Percentiles rank a stretch among this genome's conserved stretches.
Evolutionary conservation across 306 rosid species (phyloP).

Genomic region (Cyclanthera cordifolia): DNA sequence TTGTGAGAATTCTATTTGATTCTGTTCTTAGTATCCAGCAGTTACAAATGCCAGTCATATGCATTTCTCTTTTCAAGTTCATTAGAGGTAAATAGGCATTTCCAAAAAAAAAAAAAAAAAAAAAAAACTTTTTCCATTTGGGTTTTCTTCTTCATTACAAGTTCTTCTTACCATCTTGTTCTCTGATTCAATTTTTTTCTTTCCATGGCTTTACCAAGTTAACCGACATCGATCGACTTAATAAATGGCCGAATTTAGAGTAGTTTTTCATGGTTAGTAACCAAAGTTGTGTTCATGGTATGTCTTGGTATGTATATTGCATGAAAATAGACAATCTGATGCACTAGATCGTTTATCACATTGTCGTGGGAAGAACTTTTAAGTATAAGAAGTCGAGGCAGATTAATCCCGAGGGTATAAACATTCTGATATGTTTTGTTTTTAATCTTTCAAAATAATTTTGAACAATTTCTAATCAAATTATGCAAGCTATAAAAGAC

Average conservation of each 20-base stretch:
- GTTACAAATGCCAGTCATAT: constrained; percentile 9
- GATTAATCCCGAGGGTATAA: neutral
- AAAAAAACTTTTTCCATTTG: neutral
- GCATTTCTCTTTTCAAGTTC: constrained; percentile 13
- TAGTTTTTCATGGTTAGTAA: neutral
- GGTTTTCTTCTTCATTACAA: neutral
- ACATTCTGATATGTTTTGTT: no score
- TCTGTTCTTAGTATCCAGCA: neutral
- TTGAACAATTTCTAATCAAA: no score
- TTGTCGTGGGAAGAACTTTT: neutral
- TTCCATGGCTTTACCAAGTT: neutral
- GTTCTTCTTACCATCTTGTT: neutral
- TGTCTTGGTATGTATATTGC: neutral
- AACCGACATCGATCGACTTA: neutral
- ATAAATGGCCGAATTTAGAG: neutral
- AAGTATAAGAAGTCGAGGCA: neutral
- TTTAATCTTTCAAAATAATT: no score
- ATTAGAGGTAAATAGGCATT: constrained; percentile 10
- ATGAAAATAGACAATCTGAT: neutral
- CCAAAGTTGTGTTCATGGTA: no score
- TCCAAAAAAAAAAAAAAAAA: neutral
- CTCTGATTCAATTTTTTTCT: neutral
- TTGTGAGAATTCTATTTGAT: constrained; percentile 11
- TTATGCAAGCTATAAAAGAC: no score
- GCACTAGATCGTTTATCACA: neutral